Conservation (phyloP, 805 yeast genomes). For the Diddensiella santjacobensis region DNA sequence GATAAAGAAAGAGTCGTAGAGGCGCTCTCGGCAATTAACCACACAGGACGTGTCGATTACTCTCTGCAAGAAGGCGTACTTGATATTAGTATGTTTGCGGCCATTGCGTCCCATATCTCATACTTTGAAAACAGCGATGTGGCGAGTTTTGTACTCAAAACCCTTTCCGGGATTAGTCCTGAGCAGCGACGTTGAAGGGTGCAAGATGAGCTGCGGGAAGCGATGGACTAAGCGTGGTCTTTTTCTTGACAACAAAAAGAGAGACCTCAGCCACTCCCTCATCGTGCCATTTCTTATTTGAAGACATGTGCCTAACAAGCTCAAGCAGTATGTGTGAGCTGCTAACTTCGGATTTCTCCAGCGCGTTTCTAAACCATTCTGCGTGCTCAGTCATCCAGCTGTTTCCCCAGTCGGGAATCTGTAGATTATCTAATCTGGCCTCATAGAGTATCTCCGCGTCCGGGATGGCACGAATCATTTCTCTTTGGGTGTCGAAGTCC, state of each 20-base stretch:
- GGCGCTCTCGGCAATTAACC: constrained; percentile 50
- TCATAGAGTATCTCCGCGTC: constrained; percentile 18
- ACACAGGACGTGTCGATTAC: constrained; percentile 78
- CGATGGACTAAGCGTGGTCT: background rate
- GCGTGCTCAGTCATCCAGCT: constrained; percentile 25
- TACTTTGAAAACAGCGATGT: constrained; percentile 85
- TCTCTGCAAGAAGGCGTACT: constrained; percentile 71
- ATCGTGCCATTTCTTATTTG: constrained; percentile 9
- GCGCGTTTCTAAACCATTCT: constrained; percentile 20
- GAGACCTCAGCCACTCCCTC: constrained; percentile 12
- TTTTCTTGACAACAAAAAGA: constrained; percentile 18
- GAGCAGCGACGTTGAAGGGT: no score
- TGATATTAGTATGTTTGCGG: constrained; percentile 74
- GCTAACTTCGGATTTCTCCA: constrained; percentile 9
- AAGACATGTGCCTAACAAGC: constrained; percentile 17
- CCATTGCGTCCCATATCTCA: constrained; percentile 80
- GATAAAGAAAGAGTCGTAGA: constrained; percentile 20
- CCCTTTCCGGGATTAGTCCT: no score
- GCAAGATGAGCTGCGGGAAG: no score
- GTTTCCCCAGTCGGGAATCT: constrained; percentile 22
- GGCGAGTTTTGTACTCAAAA: constrained; percentile 64
- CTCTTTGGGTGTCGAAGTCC: constrained; percentile 16
- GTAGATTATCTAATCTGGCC: constrained; percentile 2
- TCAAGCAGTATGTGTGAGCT: constrained; percentile 11
- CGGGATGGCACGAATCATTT: constrained; percentile 7